Percentiles rank a stretch among this genome's conserved stretches.
Evolutionary conservation across 768 basidiomycete genomes (phyloP).

Genomic region (Macrolepiota albuminosa): DNA sequence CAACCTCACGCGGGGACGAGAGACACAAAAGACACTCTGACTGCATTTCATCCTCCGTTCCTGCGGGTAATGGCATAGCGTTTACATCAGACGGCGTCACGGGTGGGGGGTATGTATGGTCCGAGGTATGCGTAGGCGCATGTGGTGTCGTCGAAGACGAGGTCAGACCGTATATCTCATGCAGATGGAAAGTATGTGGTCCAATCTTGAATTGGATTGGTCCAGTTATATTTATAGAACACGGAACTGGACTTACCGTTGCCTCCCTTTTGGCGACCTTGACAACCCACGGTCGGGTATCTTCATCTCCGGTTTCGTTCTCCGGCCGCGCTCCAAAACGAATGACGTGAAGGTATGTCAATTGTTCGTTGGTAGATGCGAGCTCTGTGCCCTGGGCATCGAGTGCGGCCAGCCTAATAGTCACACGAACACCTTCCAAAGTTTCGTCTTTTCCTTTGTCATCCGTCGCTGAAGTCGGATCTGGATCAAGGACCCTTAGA

Average conservation of each 20-base stretch:
- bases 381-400: slow-evolving; percentile 71
- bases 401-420: slow-evolving; percentile 77
- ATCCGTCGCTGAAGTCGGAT: slow-evolving; percentile 31
- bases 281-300: slow-evolving; percentile 82
- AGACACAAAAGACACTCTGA: slow-evolving; percentile 92
- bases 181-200: slow-evolving; percentile 88
- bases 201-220: slow-evolving; percentile 63
- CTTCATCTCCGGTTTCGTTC: slow-evolving; percentile 39
- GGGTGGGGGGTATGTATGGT: slow-evolving; percentile 12
- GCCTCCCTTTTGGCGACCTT: slow-evolving; percentile 92
- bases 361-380: slow-evolving; percentile 74
- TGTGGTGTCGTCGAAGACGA: slow-evolving; percentile 36
- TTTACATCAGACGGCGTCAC: slow-evolving; percentile 29
- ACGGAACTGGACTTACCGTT: slow-evolving; percentile 38
- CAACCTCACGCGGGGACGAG: slow-evolving; percentile 84
- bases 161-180: slow-evolving; percentile 91
- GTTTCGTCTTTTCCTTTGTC: slow-evolving; percentile 37
- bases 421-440: slow-evolving; percentile 68
- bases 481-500: slow-evolving; percentile 72
- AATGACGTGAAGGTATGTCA: slow-evolving; percentile 83
- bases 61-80: slow-evolving; percentile 7
- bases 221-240: background rate
- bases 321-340: slow-evolving; percentile 52
- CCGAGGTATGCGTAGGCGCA: slow-evolving; percentile 18
- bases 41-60: slow-evolving; percentile 62